A percentile compares a stretch with the other conserved stretches of the same genome.
Evolutionary conservation across 169 alveolate genomes (phyloP).

Genomic region (Babesia sp.): DNA sequence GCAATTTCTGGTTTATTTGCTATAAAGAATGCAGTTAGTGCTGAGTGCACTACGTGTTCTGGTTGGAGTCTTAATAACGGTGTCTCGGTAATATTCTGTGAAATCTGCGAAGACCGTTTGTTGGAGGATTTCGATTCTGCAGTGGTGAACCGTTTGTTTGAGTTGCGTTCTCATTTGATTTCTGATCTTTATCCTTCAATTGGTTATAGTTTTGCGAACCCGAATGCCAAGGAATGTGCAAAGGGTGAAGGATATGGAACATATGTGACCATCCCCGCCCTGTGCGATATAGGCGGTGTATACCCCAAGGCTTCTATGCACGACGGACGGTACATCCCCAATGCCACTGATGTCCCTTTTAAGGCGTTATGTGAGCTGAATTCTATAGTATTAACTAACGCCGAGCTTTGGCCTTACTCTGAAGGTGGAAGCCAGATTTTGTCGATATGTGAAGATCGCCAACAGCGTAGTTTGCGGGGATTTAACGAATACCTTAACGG

Average conservation of each 20-base stretch:
- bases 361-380: conserved; percentile 6
- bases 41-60: conserved; percentile 37
- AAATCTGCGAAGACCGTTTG: conserved; percentile 48
- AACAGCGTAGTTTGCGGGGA: conserved; percentile 1
- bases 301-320: conserved; percentile 60
- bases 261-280: conserved; percentile 45
- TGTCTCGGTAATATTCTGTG: conserved; percentile 37
- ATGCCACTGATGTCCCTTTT: conserved; percentile 12
- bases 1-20: conserved; percentile 35
- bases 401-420: conserved; percentile 12
- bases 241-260: background rate
- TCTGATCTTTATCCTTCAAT: conserved; percentile 45
- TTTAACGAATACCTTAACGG: conserved; percentile 38
- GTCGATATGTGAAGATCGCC: conserved; percentile 6
- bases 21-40: conserved; percentile 43
- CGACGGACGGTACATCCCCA: conserved; percentile 46
- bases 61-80: conserved; percentile 67
- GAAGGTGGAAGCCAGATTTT: conserved; percentile 17
- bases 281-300: conserved; percentile 39
- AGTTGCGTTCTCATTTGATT: conserved; percentile 31
- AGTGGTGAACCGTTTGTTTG: conserved; percentile 28
- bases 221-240: background rate
- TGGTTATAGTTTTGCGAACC: conserved; percentile 41
- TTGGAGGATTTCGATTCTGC: conserved; percentile 22
- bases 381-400: conserved; percentile 9